phyloP scores from a whole-genome alignment of 2,329 filamentous ascomycete genomes.

The Colletotrichum noveboracense region DNA sequence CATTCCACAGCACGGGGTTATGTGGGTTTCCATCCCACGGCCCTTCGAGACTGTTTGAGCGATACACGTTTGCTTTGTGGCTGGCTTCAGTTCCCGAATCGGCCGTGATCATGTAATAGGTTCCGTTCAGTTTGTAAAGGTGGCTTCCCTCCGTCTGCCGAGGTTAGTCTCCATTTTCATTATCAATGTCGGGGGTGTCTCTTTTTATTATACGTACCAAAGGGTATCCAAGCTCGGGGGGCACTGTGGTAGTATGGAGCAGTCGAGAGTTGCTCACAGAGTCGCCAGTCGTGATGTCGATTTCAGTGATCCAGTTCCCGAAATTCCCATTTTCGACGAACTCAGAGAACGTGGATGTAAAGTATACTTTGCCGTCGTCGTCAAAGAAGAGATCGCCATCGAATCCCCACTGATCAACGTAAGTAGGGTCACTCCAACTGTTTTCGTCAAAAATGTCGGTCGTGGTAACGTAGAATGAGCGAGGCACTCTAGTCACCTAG shows the following conservation, averaged over 20 bases:
- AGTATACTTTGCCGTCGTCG: constrained; percentile 18
- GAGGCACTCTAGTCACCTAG: constrained; percentile 15
- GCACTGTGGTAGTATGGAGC: constrained; percentile 19
- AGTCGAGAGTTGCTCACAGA: constrained; percentile 17
- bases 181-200: constrained; percentile 8
- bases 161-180: constrained; percentile 25
- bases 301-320: constrained; percentile 22
- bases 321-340: constrained; percentile 17
- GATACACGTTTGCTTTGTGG: constrained; percentile 20
- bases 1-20: constrained; percentile 21
- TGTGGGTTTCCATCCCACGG: constrained; percentile 21
- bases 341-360: constrained; percentile 14
- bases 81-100: constrained; percentile 19
- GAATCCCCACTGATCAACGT: constrained; percentile 23
- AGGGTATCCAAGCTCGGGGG: constrained; percentile 29
- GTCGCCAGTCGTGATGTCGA: constrained; percentile 20
- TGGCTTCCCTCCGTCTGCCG: constrained; percentile 16
- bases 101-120: constrained; percentile 22
- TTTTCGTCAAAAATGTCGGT: constrained; percentile 18
- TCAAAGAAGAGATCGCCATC: constrained; percentile 21
- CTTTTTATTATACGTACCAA: constrained; percentile 33
- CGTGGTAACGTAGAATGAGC: constrained; percentile 20
- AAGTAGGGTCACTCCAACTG: constrained; percentile 20
- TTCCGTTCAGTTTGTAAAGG: constrained; percentile 20
- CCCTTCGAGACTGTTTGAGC: constrained; percentile 2